Base-by-base conservation (phyloP, 1,284 basidiomycete species). In the Ustilago esculenta region DNA sequence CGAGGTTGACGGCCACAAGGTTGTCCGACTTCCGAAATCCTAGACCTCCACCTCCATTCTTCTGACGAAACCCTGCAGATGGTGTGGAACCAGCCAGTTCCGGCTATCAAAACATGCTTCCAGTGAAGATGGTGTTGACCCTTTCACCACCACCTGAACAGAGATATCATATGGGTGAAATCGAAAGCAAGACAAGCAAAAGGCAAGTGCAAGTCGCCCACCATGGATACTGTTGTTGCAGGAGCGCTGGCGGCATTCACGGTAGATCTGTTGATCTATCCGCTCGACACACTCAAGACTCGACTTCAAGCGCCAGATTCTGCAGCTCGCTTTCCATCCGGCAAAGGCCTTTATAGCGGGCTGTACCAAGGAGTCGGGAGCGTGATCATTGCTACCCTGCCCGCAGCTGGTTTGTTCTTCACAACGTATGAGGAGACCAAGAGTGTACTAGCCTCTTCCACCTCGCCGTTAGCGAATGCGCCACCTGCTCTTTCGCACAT, bases 231-330 rank as follows among this genome's bases (percentile, higher is more conserved):
- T 4, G 66, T 76, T n/a, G 42, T 73, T 3, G 72, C 77, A 5
- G 79, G 79, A 15, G 79, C 78, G 9, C 47, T 67, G 20, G 69
- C 76, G 4, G 79, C 78, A 7, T 70, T 81, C 42, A 71, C 75
- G 6, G 79, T 81, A 20, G 95, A 98, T 83, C 87, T 98, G 51
- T 87, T 97, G 30, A 95, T 98, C 85, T 98, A 92, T 82, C 95
- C 95, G 0, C 89, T 98, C 65, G 95, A 98, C 84, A 97, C 95
- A 3, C 84, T 98, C 80, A 98, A 98, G 84, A 98, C 95, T n/a
- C 88, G 95, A 35, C 85, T 97, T 41, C 95, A 98, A 80, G 90
- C 93, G 5, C 83, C 88, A 1, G 89, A 92, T 47, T 59, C 34
- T 54, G 25, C 43, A 1, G 57, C 64, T 76, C 94, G 95, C 2